Evolutionary conservation across 495 filamentous ascomycete genomes (phyloP).

Genomic region (Xylaria scruposa): DNA sequence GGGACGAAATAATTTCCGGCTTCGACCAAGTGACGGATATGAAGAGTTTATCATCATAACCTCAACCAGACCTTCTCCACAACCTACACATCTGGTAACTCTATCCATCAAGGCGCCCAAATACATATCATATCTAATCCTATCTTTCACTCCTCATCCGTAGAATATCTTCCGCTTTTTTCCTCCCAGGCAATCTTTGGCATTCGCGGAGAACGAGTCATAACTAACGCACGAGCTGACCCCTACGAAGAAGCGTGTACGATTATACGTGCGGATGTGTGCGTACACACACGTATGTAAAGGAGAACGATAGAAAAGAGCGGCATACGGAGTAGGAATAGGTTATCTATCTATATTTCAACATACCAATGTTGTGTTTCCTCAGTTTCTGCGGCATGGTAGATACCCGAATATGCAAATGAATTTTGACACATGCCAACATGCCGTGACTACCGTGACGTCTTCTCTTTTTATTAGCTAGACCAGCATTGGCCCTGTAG

Average conservation of each 20-base stretch:
- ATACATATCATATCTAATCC: background rate
- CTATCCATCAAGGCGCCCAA: background rate
- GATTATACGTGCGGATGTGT: conserved; percentile 9
- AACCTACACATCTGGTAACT: background rate
- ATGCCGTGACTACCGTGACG: background rate
- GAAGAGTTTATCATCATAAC: background rate
- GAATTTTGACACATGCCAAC: background rate
- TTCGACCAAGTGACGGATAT: background rate
- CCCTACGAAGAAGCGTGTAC: conserved; percentile 7
- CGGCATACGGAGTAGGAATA: background rate
- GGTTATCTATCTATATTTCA: background rate
- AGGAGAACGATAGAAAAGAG: background rate
- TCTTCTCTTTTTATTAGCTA: background rate
- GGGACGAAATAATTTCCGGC: background rate
- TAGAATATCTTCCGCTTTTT: background rate
- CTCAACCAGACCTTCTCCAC: background rate
- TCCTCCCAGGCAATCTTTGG: background rate
- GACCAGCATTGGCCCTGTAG: background rate
- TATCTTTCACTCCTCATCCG: background rate
- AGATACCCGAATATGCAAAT: conserved; percentile 12
- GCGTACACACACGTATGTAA: background rate
- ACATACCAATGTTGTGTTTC: conserved; percentile 1
- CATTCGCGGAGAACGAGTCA: background rate
- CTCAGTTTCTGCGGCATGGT: background rate
- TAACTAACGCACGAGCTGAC: background rate